phyloP scores from a whole-genome alignment of 495 filamentous ascomycete species.

The Lentithecium fluviatile region DNA sequence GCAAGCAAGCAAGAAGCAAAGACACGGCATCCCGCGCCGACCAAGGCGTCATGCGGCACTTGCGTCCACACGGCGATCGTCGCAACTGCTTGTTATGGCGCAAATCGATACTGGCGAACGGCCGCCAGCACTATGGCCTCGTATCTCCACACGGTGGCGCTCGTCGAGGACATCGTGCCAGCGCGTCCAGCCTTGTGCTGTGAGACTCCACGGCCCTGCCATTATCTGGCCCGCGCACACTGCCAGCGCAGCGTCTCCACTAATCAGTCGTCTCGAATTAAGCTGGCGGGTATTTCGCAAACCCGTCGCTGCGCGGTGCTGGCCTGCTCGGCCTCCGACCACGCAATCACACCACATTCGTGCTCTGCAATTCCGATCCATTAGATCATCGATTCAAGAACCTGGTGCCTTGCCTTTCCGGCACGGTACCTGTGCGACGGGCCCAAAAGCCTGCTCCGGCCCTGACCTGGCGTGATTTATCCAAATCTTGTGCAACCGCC shows the following conservation, averaged over 20 bases:
- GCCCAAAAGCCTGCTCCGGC: too few species aligned
- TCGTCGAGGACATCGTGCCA: background rate
- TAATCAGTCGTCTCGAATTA: background rate
- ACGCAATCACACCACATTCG: background rate
- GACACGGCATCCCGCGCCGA: constrained; percentile 1
- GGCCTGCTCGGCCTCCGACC: background rate
- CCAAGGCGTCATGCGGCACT: constrained; percentile 14
- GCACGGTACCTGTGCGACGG: too few species aligned
- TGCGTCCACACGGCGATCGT: background rate
- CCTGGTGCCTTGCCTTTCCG: too few species aligned
- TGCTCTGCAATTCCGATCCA: background rate
- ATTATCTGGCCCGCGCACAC: background rate
- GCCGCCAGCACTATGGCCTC: constrained; percentile 17
- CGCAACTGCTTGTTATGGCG: background rate
- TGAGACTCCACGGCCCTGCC: background rate
- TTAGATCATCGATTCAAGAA: constrained; percentile 3
- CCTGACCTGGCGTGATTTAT: too few species aligned
- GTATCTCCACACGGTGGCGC: constrained; percentile 11
- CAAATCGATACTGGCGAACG: background rate
- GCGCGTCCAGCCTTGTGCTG: background rate
- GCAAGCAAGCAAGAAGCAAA: constrained; percentile 16
- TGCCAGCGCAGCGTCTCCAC: too few species aligned
- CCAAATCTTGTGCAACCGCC: too few species aligned
- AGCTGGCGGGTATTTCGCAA: too few species aligned
- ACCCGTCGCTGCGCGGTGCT: too few species aligned